These are phyloP conservation scores for Mariannaea sp. DNA, from an alignment of 2,329 filamentous ascomycete species.

Conservation along the genomic window DNA sequence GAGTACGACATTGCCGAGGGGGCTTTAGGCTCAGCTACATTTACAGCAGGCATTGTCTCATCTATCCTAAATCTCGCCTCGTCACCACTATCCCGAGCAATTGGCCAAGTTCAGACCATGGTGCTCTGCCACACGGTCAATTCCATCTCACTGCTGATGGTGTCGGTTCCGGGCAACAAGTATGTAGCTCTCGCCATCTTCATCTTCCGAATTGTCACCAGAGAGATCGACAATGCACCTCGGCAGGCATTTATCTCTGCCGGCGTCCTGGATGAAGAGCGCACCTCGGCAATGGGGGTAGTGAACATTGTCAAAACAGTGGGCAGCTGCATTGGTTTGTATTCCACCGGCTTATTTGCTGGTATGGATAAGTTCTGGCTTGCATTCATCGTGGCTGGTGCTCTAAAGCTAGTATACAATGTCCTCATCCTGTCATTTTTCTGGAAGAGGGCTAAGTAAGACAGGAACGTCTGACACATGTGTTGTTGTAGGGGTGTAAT, in stretches of 20 bases:
- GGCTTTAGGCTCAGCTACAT: conserved; percentile 26
- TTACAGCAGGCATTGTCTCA: conserved; percentile 31
- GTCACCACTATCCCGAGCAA: conserved; percentile 21
- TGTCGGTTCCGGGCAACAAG: conserved; percentile 28
- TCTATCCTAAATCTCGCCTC: conserved; percentile 31
- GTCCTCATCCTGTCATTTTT: conserved; percentile 31
- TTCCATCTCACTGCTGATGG: conserved; percentile 27
- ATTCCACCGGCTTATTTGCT: conserved; percentile 26
- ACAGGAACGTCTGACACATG: no score
- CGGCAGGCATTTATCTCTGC: conserved; percentile 30
- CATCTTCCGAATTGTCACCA: conserved; percentile 30
- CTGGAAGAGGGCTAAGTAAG: conserved; percentile 20
- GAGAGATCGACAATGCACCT: conserved; percentile 31
- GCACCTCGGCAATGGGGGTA: conserved; percentile 32
- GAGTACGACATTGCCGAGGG: conserved; percentile 32
- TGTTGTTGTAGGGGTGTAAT: no score
- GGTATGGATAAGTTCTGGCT: conserved; percentile 31
- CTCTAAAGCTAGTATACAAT: conserved; percentile 27
- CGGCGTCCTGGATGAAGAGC: conserved; percentile 26
- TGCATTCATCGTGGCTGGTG: conserved; percentile 29
- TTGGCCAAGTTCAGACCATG: conserved; percentile 32
- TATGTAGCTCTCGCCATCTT: conserved; percentile 27
- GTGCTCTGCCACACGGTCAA: conserved; percentile 32
- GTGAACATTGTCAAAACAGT: conserved; percentile 32
- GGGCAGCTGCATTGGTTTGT: conserved; percentile 19